Evolutionary conservation across 768 basidiomycete genomes (phyloP).

Genomic region (Kwoniella shandongensis): DNA sequence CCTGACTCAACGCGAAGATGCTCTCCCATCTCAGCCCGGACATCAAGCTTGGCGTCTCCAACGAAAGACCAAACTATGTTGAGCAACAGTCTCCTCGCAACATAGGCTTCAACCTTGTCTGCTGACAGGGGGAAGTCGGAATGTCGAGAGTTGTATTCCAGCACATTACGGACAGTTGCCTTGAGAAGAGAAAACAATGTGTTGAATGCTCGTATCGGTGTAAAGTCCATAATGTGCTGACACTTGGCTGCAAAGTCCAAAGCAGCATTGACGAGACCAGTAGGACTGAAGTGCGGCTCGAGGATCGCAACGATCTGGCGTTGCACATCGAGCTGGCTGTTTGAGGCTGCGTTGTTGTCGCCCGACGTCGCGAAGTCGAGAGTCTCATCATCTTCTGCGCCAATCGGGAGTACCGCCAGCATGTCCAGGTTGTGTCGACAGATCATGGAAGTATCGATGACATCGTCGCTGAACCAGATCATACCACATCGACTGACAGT

Average conservation of each 20-base stretch:
- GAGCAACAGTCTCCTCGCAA: constrained; percentile 82
- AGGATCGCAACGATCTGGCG: constrained; percentile 63
- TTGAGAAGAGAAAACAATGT: constrained; percentile 96
- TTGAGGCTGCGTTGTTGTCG: constrained; percentile 57
- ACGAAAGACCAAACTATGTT: constrained; percentile 98
- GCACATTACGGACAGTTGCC: constrained; percentile 87
- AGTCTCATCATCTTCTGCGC: constrained; percentile 75
- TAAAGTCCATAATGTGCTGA: constrained; percentile 99
- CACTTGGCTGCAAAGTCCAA: constrained; percentile 77
- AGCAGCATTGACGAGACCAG: constrained; percentile 76
- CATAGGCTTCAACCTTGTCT: constrained; percentile 87
- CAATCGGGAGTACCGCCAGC: constrained; percentile 71
- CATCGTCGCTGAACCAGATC: constrained; percentile 99
- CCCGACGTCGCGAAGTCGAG: constrained; percentile 61
- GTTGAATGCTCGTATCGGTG: constrained; percentile 81
- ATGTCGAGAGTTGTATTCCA: constrained; percentile 93
- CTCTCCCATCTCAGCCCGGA: constrained; percentile 84
- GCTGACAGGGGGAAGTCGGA: constrained; percentile 84
- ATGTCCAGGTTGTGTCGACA: constrained; percentile 83
- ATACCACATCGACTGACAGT: constrained; percentile 99
- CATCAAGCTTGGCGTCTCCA: constrained; percentile 88
- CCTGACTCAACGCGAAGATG: constrained; percentile 80
- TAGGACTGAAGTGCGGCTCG: constrained; percentile 76
- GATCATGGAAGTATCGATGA: constrained; percentile 86
- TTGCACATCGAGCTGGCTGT: constrained; percentile 24